phyloP scores from a whole-genome alignment of 2,329 filamentous ascomycete species.

The Sarocladium oryzae region DNA sequence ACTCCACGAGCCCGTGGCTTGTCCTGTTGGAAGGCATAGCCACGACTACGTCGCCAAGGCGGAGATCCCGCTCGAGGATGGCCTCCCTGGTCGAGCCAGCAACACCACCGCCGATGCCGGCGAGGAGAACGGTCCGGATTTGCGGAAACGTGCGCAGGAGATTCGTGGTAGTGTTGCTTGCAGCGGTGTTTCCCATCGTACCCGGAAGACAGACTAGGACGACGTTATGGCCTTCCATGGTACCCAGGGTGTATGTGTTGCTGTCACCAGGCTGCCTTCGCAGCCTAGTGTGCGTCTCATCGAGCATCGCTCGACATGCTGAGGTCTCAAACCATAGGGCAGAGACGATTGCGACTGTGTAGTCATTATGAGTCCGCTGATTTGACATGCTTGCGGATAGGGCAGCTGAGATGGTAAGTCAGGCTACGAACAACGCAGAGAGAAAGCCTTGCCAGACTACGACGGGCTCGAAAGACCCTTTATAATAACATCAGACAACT shows the following conservation, averaged over 20 bases:
- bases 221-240: constrained; percentile 17
- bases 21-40: neutral
- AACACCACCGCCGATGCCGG: constrained; percentile 19
- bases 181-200: constrained; percentile 15
- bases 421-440: too few relatives aligned
- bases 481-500: too few relatives aligned
- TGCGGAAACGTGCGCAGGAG: constrained; percentile 13
- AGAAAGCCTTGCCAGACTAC: too few relatives aligned
- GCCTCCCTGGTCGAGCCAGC: constrained; percentile 8
- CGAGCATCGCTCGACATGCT: constrained; percentile 21
- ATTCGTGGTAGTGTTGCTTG: constrained; percentile 15
- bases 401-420: too few relatives aligned
- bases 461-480: too few relatives aligned
- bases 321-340: constrained; percentile 20
- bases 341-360: constrained; percentile 27
- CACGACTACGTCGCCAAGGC: neutral
- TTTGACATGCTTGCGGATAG: neutral
- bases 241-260: constrained; percentile 19
- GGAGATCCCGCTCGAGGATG: neutral
- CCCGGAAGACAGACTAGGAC: constrained; percentile 21
- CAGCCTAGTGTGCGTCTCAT: constrained; percentile 15
- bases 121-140: constrained; percentile 15
- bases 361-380: constrained; percentile 9
- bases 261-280: constrained; percentile 11
- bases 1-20: neutral